A percentile compares a stretch with the other conserved stretches of the same genome.
These are phyloP conservation scores for Fusarium tricinctum DNA, from an alignment of 2,329 filamentous ascomycete genomes.

Conservation along the genomic window DNA sequence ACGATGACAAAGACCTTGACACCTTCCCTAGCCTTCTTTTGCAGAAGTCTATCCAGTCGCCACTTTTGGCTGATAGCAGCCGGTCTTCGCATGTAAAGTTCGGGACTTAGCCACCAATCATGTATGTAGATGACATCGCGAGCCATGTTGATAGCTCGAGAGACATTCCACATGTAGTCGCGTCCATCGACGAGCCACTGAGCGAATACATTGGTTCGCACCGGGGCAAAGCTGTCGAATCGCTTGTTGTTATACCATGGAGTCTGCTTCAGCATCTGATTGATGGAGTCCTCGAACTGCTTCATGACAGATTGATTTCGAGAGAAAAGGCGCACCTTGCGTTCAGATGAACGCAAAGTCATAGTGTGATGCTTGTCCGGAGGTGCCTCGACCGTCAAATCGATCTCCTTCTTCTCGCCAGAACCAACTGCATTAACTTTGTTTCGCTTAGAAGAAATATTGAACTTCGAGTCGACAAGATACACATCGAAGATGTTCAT, in stretches of 20 bases:
- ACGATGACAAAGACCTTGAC: conserved; percentile 98
- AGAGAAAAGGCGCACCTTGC: conserved; percentile 90
- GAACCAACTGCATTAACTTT: conserved; percentile 67
- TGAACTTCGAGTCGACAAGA: conserved; percentile 91
- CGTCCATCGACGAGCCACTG: conserved; percentile 97
- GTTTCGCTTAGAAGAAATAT: conserved; percentile 79
- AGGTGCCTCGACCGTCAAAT: conserved; percentile 56
- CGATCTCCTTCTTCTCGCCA: conserved; percentile 70
- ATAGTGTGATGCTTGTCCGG: conserved; percentile 81
- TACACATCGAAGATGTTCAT: conserved; percentile 99
- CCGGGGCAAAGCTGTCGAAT: conserved; percentile 93
- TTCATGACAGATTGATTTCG: conserved; percentile 89
- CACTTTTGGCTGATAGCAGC: conserved; percentile 98
- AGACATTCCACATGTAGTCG: conserved; percentile 99
- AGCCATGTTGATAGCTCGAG: conserved; percentile 94
- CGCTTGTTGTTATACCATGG: conserved; percentile 86
- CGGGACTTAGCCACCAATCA: conserved; percentile 98
- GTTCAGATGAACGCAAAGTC: conserved; percentile 90
- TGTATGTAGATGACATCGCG: conserved; percentile 99
- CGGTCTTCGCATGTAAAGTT: conserved; percentile 93
- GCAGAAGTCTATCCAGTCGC: conserved; percentile 92
- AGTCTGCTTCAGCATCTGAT: conserved; percentile 85
- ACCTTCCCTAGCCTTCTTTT: conserved; percentile 92
- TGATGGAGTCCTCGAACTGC: conserved; percentile 95
- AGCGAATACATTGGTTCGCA: conserved; percentile 87